Conservation (phyloP, 257 asterid species). For the Coffea canephora region DNA sequence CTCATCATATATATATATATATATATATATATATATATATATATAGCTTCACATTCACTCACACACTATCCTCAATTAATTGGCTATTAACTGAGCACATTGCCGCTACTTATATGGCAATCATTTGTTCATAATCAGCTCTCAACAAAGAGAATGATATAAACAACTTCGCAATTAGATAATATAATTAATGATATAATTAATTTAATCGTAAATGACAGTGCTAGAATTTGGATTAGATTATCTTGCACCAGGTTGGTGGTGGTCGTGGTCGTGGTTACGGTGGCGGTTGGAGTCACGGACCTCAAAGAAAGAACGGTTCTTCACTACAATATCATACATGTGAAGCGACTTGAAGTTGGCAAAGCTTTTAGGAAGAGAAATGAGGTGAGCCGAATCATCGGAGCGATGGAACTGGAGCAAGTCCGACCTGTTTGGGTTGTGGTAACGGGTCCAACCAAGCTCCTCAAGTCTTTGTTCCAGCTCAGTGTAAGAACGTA, state of each 20-base stretch:
- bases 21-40: too few relatives aligned
- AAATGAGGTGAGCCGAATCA: conserved; percentile 33
- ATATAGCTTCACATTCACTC: neutral
- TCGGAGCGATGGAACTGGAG: conserved; percentile 35
- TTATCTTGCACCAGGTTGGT: neutral
- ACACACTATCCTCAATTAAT: neutral
- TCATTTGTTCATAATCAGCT: neutral
- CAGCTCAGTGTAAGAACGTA: conserved; percentile 30
- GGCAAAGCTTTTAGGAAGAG: conserved; percentile 31
- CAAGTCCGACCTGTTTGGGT: conserved; percentile 23
- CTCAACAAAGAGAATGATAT: neutral
- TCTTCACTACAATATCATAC: conserved; percentile 47
- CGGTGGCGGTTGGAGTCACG: conserved; percentile 24
- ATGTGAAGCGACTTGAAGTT: conserved; percentile 27
- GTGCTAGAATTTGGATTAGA: neutral
- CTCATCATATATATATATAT: neutral
- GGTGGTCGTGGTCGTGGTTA: neutral
- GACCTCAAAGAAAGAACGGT: conserved; percentile 40
- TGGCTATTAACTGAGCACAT: neutral
- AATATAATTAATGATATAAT: neutral
- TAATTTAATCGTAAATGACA: too few relatives aligned
- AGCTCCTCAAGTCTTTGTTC: conserved; percentile 26
- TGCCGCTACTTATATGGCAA: neutral
- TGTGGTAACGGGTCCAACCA: conserved; percentile 32
- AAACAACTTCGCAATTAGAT: neutral